A percentile compares a stretch with the other conserved stretches of the same genome.
Conservation (phyloP, 2,329 filamentous ascomycete genomes). For the Gnomoniopsis sp. region DNA sequence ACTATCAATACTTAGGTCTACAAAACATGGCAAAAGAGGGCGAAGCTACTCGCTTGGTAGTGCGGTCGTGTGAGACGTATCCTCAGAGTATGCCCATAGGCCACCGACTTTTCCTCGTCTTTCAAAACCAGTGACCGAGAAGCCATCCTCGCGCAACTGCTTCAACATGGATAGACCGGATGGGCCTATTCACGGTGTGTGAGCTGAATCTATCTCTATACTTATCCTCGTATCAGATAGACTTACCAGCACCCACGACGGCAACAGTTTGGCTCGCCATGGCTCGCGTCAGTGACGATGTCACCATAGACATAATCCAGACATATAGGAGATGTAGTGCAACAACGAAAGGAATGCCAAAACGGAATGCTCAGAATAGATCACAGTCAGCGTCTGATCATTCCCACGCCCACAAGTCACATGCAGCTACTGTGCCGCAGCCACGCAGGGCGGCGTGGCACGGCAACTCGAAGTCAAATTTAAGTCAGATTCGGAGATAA, state of each 20-base stretch:
- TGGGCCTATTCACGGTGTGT: background rate
- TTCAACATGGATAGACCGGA: constrained; percentile 31
- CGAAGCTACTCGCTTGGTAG: constrained; percentile 25
- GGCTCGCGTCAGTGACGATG: background rate
- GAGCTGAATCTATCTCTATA: background rate
- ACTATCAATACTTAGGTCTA: constrained; percentile 18
- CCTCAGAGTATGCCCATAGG: constrained; percentile 39
- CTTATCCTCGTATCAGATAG: too few species aligned
- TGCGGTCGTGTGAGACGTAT: constrained; percentile 31
- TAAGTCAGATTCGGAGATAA: too few species aligned
- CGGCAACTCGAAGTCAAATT: too few species aligned
- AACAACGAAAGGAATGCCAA: background rate
- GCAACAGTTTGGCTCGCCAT: constrained; percentile 13
- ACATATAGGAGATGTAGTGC: background rate
- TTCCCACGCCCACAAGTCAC: too few species aligned
- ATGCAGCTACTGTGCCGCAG: too few species aligned
- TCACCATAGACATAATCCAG: background rate
- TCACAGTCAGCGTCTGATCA: too few species aligned
- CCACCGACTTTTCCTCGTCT: constrained; percentile 37
- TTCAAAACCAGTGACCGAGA: constrained; percentile 41
- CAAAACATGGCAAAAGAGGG: background rate
- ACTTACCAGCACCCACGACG: constrained; percentile 16
- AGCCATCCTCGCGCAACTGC: constrained; percentile 41
- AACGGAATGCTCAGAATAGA: too few species aligned
- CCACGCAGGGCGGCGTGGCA: too few species aligned